These are phyloP conservation scores for Xylaria intraflava DNA, from an alignment of 495 filamentous ascomycete genomes.

Conservation along the genomic window DNA sequence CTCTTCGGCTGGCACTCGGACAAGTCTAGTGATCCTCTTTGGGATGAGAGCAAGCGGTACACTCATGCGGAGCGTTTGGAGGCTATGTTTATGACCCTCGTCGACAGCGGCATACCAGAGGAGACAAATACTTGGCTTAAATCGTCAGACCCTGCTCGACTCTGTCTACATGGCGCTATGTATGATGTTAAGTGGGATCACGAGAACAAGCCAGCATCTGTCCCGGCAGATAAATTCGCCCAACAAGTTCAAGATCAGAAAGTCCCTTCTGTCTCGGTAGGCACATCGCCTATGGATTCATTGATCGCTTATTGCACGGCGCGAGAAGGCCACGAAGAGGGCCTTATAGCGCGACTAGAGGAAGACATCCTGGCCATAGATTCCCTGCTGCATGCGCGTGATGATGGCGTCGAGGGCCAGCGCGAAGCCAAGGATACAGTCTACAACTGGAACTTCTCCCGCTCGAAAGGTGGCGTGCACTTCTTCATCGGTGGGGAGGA, in stretches of 20 bases:
- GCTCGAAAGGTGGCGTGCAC: neutral
- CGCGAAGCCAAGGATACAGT: neutral
- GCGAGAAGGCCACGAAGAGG: neutral
- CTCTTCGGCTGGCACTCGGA: constrained; percentile 41
- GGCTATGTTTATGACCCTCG: no score
- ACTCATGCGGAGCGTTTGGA: no score
- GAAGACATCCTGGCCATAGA: neutral
- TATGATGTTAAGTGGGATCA: constrained; percentile 35
- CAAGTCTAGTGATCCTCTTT: no score
- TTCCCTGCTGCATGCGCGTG: neutral
- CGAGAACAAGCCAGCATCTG: neutral
- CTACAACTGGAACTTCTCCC: neutral
- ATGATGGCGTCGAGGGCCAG: neutral
- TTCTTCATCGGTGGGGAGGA: neutral
- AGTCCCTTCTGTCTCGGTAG: neutral
- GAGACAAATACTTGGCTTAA: no score
- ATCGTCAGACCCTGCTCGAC: no score
- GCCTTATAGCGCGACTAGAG: no score
- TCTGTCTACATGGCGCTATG: constrained; percentile 37
- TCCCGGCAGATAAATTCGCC: neutral
- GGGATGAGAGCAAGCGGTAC: no score
- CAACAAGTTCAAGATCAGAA: no score
- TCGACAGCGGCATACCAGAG: no score
- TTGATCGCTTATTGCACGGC: neutral
- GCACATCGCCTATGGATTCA: neutral